Percentiles rank a stretch among this genome's conserved stretches.
phyloP scores from a whole-genome alignment of 1,284 basidiomycete genomes.

The Heterobasidion parviporum region DNA sequence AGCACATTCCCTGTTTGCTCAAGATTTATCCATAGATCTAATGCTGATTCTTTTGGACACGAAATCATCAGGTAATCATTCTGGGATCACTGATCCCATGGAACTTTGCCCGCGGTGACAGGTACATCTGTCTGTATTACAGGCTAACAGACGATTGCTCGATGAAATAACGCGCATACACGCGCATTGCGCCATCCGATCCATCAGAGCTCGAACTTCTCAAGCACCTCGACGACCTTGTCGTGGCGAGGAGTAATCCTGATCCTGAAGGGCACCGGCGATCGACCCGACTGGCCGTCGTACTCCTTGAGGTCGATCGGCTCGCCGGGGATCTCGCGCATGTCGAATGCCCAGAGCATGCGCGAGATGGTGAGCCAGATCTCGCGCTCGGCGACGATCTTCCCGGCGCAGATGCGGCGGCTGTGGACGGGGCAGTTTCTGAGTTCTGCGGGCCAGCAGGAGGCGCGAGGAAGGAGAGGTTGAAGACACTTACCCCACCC shows the following conservation, averaged over 20 bases:
- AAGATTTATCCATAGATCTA: too few species aligned
- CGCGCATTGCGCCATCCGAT: too few species aligned
- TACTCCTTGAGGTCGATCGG: conserved; percentile 27
- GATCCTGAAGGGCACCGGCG: conserved; percentile 22
- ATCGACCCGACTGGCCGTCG: conserved; percentile 25
- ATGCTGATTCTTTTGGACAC: too few species aligned
- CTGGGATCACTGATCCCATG: too few species aligned
- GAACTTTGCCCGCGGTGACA: too few species aligned
- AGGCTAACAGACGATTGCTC: too few species aligned
- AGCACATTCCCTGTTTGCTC: too few species aligned
- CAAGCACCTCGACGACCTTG: conserved; percentile 8
- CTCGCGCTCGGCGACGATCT: conserved; percentile 24
- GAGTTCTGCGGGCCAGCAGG: not conserved
- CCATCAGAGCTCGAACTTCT: not conserved
- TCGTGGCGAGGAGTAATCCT: conserved; percentile 15
- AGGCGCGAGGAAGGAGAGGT: not conserved
- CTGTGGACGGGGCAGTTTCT: conserved; percentile 5
- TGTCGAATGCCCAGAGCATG: conserved; percentile 23
- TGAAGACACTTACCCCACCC: conserved; percentile 21
- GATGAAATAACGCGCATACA: too few species aligned
- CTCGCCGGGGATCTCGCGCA: conserved; percentile 20
- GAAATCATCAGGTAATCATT: too few species aligned
- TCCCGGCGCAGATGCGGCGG: conserved; percentile 24
- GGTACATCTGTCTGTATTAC: too few species aligned
- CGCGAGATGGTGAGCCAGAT: conserved; percentile 24